Conservation (phyloP, 495 filamentous ascomycete genomes). For the Lepraria neglecta region DNA sequence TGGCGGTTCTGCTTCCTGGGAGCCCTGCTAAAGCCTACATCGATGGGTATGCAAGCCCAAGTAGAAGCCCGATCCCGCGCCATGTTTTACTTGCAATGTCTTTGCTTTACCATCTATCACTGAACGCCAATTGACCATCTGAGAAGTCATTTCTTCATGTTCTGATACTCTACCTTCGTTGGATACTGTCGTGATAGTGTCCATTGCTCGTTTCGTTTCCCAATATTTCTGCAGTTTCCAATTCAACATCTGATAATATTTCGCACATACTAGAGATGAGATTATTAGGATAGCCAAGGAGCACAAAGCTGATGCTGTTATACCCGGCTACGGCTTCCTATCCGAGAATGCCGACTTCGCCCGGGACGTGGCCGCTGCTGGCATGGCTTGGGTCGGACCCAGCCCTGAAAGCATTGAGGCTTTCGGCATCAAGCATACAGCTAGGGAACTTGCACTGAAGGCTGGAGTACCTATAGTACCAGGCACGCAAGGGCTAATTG, state of each 20-base stretch:
- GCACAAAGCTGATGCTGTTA: slow-evolving; percentile 42
- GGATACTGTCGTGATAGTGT: too few relatives aligned
- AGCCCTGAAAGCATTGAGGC: slow-evolving; percentile 46
- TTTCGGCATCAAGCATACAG: slow-evolving; percentile 54
- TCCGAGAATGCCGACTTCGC: slow-evolving; percentile 56
- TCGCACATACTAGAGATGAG: slow-evolving; percentile 31
- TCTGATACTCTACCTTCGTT: background rate
- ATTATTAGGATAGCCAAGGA: slow-evolving; percentile 46
- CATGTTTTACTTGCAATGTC: background rate
- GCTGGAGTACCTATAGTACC: slow-evolving; percentile 51
- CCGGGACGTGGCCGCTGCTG: slow-evolving; percentile 38
- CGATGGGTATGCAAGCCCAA: slow-evolving; percentile 33
- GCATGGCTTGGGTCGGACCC: slow-evolving; percentile 51
- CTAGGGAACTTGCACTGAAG: slow-evolving; percentile 44
- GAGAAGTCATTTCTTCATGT: too few relatives aligned
- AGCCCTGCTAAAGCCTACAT: slow-evolving; percentile 42
- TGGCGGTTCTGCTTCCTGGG: slow-evolving; percentile 44
- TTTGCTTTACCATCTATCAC: too few relatives aligned
- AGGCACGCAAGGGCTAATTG: slow-evolving; percentile 44
- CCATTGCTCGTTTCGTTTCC: too few relatives aligned
- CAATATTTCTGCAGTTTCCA: background rate
- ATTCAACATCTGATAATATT: slow-evolving; percentile 12
- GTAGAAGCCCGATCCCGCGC: background rate
- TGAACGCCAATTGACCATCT: too few relatives aligned
- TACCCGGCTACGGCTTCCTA: slow-evolving; percentile 55